Percentiles rank a stretch among this genome's conserved stretches.
Conservation (phyloP, 371 early-diverging fungal species). For the Circinella umbellata region DNA sequence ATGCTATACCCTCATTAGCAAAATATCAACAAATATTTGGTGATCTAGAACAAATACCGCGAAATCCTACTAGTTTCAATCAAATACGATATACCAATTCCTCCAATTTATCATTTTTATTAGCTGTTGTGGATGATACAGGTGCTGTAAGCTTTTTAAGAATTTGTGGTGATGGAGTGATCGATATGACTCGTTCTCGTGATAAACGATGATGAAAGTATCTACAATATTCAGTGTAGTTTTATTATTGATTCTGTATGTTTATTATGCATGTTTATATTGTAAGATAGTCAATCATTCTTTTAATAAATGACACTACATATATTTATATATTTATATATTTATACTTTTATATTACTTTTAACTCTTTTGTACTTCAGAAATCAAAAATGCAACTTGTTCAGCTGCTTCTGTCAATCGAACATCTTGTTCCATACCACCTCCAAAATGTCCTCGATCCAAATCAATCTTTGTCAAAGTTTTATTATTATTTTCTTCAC, state of each 20-base stretch:
- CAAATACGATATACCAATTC: conserved; percentile 12
- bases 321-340: too few species aligned
- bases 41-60: not conserved
- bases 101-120: conserved; percentile 23
- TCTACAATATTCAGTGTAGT: too few species aligned
- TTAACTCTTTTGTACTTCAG: conserved; percentile 39
- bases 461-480: conserved; percentile 42
- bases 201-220: too few species aligned
- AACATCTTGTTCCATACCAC: conserved; percentile 46
- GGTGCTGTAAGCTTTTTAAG: conserved; percentile 36
- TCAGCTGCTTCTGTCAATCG: conserved; percentile 52
- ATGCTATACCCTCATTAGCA: conserved; percentile 10
- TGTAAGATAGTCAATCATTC: too few species aligned
- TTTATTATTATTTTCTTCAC: not conserved
- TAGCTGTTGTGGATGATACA: conserved; percentile 39
- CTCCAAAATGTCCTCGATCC: conserved; percentile 62
- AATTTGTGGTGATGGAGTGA: conserved; percentile 24
- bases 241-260: too few species aligned
- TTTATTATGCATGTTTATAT: too few species aligned
- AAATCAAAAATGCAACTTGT: conserved; percentile 57
- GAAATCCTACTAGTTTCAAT: not conserved
- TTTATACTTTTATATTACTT: not conserved
- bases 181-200: not conserved
- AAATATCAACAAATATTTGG: conserved; percentile 10
- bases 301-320: too few species aligned